phyloP scores from a whole-genome alignment of 148 eudicot genomes.

The Nyssa sinensis region DNA sequence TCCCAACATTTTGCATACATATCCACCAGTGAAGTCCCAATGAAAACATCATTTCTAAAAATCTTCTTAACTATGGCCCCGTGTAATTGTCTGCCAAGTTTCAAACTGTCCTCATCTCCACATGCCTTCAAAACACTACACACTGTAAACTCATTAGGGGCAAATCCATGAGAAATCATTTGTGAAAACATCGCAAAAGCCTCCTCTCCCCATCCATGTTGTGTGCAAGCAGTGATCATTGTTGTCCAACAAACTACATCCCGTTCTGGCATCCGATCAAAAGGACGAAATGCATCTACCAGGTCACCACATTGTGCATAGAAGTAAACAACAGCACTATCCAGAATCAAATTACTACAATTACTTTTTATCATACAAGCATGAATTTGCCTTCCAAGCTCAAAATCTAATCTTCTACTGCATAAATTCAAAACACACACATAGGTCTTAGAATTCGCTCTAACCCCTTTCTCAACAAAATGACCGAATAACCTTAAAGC shows the following conservation, averaged over 20 bases:
- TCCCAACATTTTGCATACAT: slow-evolving; percentile 79
- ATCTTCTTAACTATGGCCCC: slow-evolving; percentile 56
- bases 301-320: slow-evolving; percentile 73
- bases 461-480: slow-evolving; percentile 39
- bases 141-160: slow-evolving; percentile 71
- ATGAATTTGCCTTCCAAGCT: slow-evolving; percentile 72
- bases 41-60: slow-evolving; percentile 53
- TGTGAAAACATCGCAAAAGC: slow-evolving; percentile 47
- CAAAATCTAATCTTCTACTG: slow-evolving; percentile 49
- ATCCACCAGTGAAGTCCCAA: slow-evolving; percentile 68
- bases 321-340: slow-evolving; percentile 52
- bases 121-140: slow-evolving; percentile 77
- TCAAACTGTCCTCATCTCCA: slow-evolving; percentile 65
- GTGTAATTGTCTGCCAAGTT: slow-evolving; percentile 75
- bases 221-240: slow-evolving; percentile 71
- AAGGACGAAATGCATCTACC: slow-evolving; percentile 45
- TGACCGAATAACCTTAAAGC: slow-evolving; percentile 44
- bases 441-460: slow-evolving; percentile 53
- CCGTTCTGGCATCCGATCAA: slow-evolving; percentile 53
- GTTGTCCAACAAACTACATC: slow-evolving; percentile 92
- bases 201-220: slow-evolving; percentile 47
- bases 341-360: slow-evolving; percentile 48
- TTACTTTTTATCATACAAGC: slow-evolving; percentile 54
- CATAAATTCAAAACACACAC: slow-evolving; percentile 68
- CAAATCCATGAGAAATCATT: slow-evolving; percentile 54